These are phyloP conservation scores for Schizochytrium sp. DNA, from an alignment of 108 stramenopile species.

Conservation along the genomic window DNA sequence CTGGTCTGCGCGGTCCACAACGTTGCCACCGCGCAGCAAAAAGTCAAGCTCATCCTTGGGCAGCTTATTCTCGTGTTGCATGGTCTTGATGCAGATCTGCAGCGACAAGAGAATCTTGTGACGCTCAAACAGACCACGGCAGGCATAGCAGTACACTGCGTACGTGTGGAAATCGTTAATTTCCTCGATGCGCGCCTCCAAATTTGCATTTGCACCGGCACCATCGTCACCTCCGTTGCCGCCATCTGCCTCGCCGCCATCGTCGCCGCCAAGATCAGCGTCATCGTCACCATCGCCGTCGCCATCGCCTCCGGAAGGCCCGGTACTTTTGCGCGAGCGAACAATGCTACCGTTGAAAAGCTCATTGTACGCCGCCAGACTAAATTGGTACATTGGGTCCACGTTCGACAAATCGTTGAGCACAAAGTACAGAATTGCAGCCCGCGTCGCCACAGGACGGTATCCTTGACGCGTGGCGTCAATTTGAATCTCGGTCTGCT, in stretches of 20 bases:
- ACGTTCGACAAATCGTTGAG: constrained; percentile 50
- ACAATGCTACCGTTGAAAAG: constrained; percentile 53
- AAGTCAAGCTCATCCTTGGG: constrained; percentile 51
- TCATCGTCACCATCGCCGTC: neutral
- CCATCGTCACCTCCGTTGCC: neutral
- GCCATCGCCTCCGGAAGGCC: neutral
- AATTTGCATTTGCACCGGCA: neutral
- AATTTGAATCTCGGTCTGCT: constrained; percentile 53
- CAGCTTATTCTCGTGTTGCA: constrained; percentile 44
- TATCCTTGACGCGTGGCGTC: constrained; percentile 53
- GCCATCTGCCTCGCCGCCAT: neutral
- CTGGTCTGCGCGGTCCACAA: constrained; percentile 47
- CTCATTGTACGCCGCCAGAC: constrained; percentile 53
- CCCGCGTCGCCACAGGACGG: constrained; percentile 49
- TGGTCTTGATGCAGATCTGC: constrained; percentile 51
- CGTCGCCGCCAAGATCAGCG: neutral
- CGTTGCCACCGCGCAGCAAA: constrained; percentile 50
- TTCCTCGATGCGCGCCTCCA: constrained; percentile 36
- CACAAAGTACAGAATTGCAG: constrained; percentile 58
- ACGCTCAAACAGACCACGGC: constrained; percentile 56
- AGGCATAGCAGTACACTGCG: constrained; percentile 54
- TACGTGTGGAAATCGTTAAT: constrained; percentile 56
- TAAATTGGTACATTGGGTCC: constrained; percentile 65
- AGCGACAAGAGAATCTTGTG: constrained; percentile 55
- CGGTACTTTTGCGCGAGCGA: neutral